These are phyloP conservation scores for Geotrichum phurueaensis DNA, from an alignment of 1,139 yeast genomes.

Conservation along the genomic window DNA sequence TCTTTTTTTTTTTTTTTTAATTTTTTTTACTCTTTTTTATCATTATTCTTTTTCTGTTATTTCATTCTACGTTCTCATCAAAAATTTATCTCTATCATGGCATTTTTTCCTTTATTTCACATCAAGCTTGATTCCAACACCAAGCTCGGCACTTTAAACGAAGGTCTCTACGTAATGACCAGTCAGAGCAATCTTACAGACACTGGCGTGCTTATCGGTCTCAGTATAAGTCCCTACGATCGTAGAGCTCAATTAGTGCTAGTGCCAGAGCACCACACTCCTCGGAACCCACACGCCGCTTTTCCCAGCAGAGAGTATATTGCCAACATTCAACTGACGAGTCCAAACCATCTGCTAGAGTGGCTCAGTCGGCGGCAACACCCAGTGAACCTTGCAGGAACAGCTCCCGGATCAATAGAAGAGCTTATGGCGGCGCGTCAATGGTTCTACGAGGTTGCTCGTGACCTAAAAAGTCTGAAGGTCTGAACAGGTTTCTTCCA, in stretches of 20 bases:
- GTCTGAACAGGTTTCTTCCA: not conserved
- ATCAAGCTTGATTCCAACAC: slow-evolving; percentile 15
- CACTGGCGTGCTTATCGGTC: slow-evolving; percentile 17
- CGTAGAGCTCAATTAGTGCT: slow-evolving; percentile 15
- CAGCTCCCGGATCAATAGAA: slow-evolving; percentile 17
- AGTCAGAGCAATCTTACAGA: slow-evolving; percentile 14
- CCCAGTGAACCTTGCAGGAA: slow-evolving; percentile 13
- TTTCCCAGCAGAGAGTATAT: slow-evolving; percentile 14
- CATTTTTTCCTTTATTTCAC: slow-evolving; percentile 18
- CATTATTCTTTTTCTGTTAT: not conserved
- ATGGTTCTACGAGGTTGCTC: slow-evolving; percentile 19
- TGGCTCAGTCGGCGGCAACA: slow-evolving; percentile 17
- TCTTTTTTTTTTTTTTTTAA: too few relatives aligned
- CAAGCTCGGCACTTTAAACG: slow-evolving; percentile 15
- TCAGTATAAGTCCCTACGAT: slow-evolving; percentile 14
- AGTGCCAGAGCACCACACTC: slow-evolving; percentile 16
- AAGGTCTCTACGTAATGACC: slow-evolving; percentile 19
- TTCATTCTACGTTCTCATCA: not conserved
- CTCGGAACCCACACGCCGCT: slow-evolving; percentile 8
- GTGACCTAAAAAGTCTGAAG: slow-evolving; percentile 15
- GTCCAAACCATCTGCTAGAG: slow-evolving; percentile 16
- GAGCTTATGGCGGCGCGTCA: slow-evolving; percentile 17
- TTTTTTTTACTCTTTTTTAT: not conserved
- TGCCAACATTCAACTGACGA: slow-evolving; percentile 15
- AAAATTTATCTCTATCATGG: slow-evolving; percentile 1